Evolutionary conservation across 371 early-diverging fungal species (phyloP), one percentile per base, ranked within the genome.

Genomic region (Rhizopus microsporus): DNA sequence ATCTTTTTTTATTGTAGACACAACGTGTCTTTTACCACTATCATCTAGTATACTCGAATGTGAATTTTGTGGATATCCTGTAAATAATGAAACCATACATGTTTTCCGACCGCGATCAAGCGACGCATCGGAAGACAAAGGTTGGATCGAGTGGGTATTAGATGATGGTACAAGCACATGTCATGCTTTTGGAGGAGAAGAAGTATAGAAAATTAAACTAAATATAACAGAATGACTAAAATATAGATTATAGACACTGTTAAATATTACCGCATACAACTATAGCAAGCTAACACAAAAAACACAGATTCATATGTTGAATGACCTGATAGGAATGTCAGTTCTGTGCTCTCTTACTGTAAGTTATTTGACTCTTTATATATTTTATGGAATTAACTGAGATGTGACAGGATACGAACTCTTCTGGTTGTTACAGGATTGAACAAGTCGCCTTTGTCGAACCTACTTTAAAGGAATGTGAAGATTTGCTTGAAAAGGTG

Each of bases 61-160:
- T 50, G 63, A 58, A 37, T 71, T 69, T 48, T 75, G 75, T 59
- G 65, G 62, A 40, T 62, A 63, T 55, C 40, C 42, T 43, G 62
- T 69, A 13, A 34, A 54, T 13, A 46, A 57, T 48, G 56, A 71
- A 33, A 59, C 61, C 8, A 53, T 62, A 51, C 64, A 69, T 32
- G 40, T 68, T 23, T 73, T 67, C 44, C 58, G 67, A 38, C 65
- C 54, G 15, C 62, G 51, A 59, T 43, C 61, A 39, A 29, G 7
- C 9, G 29, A 7, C 23, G 38, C 39, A 29, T 16, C 29, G 40
- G 46, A 58, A 39, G 51, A 43, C 7, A 47, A 62, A 57, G 67
- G 73, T 15, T 71, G 75, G 72, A 56, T 74, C 9, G 66, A 74
- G 51, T 74, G 75, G 78, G 43, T 48, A 10, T 45, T 78, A 5